These are phyloP conservation scores for Psilocybe sp. DNA, from an alignment of 768 basidiomycete genomes.

Conservation along the genomic window DNA sequence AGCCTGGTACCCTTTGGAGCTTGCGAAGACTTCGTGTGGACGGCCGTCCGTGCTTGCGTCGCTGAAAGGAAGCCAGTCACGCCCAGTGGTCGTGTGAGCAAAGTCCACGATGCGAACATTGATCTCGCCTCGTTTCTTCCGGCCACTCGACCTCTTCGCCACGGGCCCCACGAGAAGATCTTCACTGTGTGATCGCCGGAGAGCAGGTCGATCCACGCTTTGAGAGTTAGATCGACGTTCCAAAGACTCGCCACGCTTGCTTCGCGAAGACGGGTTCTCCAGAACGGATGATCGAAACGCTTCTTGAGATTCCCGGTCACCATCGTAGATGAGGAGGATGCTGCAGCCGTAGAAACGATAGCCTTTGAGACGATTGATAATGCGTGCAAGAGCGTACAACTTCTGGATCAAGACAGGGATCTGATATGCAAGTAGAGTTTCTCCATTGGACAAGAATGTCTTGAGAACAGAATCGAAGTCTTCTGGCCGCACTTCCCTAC, in stretches of 20 bases:
- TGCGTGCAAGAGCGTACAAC: constrained; percentile 89
- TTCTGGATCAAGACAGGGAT: constrained; percentile 91
- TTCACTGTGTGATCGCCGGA: constrained; percentile 79
- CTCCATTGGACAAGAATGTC: constrained; percentile 84
- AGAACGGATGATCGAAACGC: constrained; percentile 56
- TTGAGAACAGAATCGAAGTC: constrained; percentile 82
- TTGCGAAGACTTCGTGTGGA: constrained; percentile 47
- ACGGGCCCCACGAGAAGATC: constrained; percentile 70
- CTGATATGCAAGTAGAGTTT: constrained; percentile 81
- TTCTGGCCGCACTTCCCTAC: constrained; percentile 82
- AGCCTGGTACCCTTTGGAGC: constrained; percentile 75
- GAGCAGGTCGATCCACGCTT: constrained; percentile 39
- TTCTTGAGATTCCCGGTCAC: constrained; percentile 86
- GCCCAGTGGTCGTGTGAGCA: constrained; percentile 95
- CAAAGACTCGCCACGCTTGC: constrained; percentile 76
- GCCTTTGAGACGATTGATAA: constrained; percentile 86
- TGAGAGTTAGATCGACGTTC: constrained; percentile 54
- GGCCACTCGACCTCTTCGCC: constrained; percentile 58
- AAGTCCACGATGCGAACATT: constrained; percentile 98
- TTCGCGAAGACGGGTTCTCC: constrained; percentile 66
- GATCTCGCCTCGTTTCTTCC: constrained; percentile 83
- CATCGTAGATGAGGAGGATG: constrained; percentile 95
- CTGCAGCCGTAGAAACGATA: constrained; percentile 99
- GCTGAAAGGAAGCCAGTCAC: constrained; percentile 78
- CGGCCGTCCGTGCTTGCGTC: constrained; percentile 36